Conservation (phyloP, 2,329 filamentous ascomycete genomes). For the Moelleriella libera region DNA sequence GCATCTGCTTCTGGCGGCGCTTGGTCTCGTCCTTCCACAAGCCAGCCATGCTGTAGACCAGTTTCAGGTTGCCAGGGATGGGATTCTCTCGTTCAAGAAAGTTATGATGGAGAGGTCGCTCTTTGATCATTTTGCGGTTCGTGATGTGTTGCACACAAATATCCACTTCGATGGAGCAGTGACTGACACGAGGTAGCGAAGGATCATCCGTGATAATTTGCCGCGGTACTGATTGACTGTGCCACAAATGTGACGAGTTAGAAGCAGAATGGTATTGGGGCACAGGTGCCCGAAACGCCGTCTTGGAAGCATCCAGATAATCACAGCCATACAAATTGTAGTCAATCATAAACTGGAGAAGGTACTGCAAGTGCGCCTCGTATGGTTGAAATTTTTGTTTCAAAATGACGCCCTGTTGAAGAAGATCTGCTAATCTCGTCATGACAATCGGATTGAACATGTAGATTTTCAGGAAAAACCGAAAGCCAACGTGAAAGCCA, state of each 20-base stretch:
- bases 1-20: slow-evolving; percentile 60
- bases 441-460: slow-evolving; percentile 78
- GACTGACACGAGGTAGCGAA: slow-evolving; percentile 61
- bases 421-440: slow-evolving; percentile 73
- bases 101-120: slow-evolving; percentile 72
- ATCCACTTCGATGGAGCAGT: slow-evolving; percentile 83
- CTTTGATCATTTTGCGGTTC: slow-evolving; percentile 63
- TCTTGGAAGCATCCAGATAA: slow-evolving; percentile 61
- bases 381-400: slow-evolving; percentile 77
- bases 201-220: slow-evolving; percentile 37
- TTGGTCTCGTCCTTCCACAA: slow-evolving; percentile 84
- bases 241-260: slow-evolving; percentile 60
- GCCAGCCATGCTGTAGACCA: slow-evolving; percentile 87
- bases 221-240: slow-evolving; percentile 54
- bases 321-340: slow-evolving; percentile 94
- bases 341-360: slow-evolving; percentile 95
- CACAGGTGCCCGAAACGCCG: slow-evolving; percentile 61
- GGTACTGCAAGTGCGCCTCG: slow-evolving; percentile 83
- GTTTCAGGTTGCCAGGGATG: slow-evolving; percentile 53
- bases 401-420: slow-evolving; percentile 80
- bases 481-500: slow-evolving; percentile 86
- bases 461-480: slow-evolving; percentile 87
- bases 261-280: slow-evolving; percentile 50
- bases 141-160: slow-evolving; percentile 77
- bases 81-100: slow-evolving; percentile 63